Base-by-base conservation (phyloP, 306 rosid species). In the Ormosia emarginata region DNA sequence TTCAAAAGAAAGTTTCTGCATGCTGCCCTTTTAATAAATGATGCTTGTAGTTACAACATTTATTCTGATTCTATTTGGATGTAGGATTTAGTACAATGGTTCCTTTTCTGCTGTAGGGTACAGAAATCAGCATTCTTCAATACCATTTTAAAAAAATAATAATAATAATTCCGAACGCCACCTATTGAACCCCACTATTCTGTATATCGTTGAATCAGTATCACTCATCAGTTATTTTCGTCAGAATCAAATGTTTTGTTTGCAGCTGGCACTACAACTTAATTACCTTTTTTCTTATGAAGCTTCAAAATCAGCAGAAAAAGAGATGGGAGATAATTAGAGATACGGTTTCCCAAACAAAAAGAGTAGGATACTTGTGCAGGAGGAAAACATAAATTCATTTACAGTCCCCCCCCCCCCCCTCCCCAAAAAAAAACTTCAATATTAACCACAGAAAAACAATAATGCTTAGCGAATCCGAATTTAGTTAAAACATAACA, bases 1-100 rank as follows among this genome's bases (percentile, higher is more conserved):
- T 89, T 86, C 85, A 79, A 69, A 81, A 65, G 59, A 62, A 86
- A 79, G 86, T 70, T 78, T 74, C 58, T 70, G 55, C 74, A 43
- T 68, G 56, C 6, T 37, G 63, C 55, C 70, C 72, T n/a, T 87
- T 68, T 32, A 49, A 66, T 57, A 2, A 11, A 14, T 39, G 73
- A 68, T 50, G 65, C 46, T 74, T 67, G 49, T 50, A 32, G 49
- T 74, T 64, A 72, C 67, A 73, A 17, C 70, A 39, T 40, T 55
- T 37, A 47, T 61, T 29, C 10, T 24, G 64, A 49, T 66, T 76
- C 78, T 68, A 33, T 49, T 9, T 5, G 44, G 29, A 40, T 8
- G 24, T 39, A 33, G 24, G 67, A 75, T 46, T 44, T 67, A 41
- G 10, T 44, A 49, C 46, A 49, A 53, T 55, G 61, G 12, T 8